Percentiles rank a stretch among this genome's conserved stretches.
These are phyloP conservation scores for Trichoderma gracile DNA, from an alignment of 2,329 filamentous ascomycete species.

Conservation along the genomic window DNA sequence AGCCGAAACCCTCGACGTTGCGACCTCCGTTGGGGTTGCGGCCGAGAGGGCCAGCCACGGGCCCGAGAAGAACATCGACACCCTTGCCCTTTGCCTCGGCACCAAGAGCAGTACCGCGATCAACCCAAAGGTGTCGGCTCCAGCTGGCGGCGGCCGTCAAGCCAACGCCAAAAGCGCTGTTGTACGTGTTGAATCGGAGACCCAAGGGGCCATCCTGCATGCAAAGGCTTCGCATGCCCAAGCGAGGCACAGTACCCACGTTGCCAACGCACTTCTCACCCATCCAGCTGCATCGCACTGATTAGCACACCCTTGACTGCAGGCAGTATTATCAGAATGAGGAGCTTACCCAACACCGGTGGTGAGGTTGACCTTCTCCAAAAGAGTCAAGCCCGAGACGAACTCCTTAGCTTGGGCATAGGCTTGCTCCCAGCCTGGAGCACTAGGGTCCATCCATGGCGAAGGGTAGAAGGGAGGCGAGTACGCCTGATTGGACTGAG, in stretches of 20 bases:
- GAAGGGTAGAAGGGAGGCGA: constrained; percentile 75
- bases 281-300: constrained; percentile 40
- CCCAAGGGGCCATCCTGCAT: constrained; percentile 85
- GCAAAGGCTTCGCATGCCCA: constrained; percentile 74
- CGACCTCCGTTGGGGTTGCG: constrained; percentile 49
- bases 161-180: constrained; percentile 77
- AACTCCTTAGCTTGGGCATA: constrained; percentile 75
- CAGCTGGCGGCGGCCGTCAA: constrained; percentile 82
- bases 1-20: constrained; percentile 68
- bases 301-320: not conserved
- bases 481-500: constrained; percentile 32
- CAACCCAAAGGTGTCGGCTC: constrained; percentile 67
- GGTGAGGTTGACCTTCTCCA: constrained; percentile 93
- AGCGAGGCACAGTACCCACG: constrained; percentile 65
- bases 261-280: constrained; percentile 78
- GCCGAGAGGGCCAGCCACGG: constrained; percentile 51
- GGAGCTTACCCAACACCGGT: constrained; percentile 77
- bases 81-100: constrained; percentile 73
- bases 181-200: constrained; percentile 74
- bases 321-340: not conserved
- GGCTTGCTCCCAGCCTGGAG: constrained; percentile 71
- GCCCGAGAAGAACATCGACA: constrained; percentile 67
- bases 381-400: constrained; percentile 77
- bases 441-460: constrained; percentile 78
- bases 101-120: constrained; percentile 51